Conservation (phyloP, 345 rosid genomes). For the Rubroshorea leprosula region DNA sequence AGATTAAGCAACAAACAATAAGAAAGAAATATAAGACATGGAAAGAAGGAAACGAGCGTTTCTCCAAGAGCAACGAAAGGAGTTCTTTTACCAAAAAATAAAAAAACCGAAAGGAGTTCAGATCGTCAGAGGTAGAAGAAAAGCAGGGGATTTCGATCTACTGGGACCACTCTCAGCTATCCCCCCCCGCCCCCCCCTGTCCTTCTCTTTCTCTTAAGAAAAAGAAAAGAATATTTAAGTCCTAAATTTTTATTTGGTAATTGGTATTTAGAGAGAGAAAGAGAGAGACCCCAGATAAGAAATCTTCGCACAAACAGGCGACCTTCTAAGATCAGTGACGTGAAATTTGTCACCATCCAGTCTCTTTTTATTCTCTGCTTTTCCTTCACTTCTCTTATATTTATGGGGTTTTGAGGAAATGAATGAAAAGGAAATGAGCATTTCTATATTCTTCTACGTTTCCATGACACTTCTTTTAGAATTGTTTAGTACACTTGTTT, state of each 20-base stretch:
- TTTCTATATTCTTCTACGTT: too few relatives aligned
- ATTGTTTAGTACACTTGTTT: too few relatives aligned
- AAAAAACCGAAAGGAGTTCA: too few relatives aligned
- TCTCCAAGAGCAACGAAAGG: too few relatives aligned
- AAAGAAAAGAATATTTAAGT: conserved; percentile 23
- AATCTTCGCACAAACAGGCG: conserved; percentile 73
- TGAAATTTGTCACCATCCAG: conserved; percentile 97
- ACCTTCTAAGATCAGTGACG: conserved; percentile 86
- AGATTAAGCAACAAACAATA: conserved; percentile 18
- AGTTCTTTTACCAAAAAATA: too few relatives aligned
- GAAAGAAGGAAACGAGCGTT: neutral
- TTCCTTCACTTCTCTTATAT: conserved; percentile 41
- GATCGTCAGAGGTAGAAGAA: conserved; percentile 46
- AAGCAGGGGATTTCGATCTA: conserved; percentile 58
- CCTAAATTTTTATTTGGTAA: conserved; percentile 18
- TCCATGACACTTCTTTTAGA: too few relatives aligned
- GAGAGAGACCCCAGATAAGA: conserved; percentile 71
- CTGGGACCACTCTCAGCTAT: conserved; percentile 66
- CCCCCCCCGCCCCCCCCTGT: too few relatives aligned
- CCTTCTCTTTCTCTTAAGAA: conserved; percentile 19
- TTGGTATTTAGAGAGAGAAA: conserved; percentile 31
- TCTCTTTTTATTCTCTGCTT: conserved; percentile 88
- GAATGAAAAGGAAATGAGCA: too few relatives aligned
- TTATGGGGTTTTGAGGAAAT: too few relatives aligned
- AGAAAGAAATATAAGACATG: conserved; percentile 20